phyloP scores from a whole-genome alignment of 1,139 yeast species.

The Geotrichum australiense region DNA sequence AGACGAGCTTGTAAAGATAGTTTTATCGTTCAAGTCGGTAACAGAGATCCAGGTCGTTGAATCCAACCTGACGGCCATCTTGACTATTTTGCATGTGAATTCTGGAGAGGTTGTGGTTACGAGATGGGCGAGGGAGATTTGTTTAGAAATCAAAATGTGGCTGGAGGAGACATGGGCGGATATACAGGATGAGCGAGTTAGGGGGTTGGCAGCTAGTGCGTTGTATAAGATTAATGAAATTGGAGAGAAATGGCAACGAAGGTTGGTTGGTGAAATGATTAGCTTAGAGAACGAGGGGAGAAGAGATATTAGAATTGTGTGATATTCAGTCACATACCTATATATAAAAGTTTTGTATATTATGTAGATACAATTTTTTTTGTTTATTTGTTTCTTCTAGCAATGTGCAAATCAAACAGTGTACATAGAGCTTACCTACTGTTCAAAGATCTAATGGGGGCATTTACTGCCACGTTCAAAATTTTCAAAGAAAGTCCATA shows the following conservation, averaged over 20 bases:
- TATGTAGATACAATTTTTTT: too few species aligned
- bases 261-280: slow-evolving; percentile 25
- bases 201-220: slow-evolving; percentile 47
- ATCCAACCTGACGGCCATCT: slow-evolving; percentile 14
- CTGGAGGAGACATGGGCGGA: slow-evolving; percentile 41
- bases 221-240: slow-evolving; percentile 38
- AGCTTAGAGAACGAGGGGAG: slow-evolving; percentile 19
- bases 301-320: slow-evolving; percentile 9
- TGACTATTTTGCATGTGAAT: slow-evolving; percentile 23
- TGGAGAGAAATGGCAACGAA: slow-evolving; percentile 26
- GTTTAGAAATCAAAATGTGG: slow-evolving; percentile 38
- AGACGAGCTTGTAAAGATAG: slow-evolving; percentile 43
- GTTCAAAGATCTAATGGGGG: too few species aligned
- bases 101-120: slow-evolving; percentile 38
- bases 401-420: too few species aligned
- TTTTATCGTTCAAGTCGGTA: slow-evolving; percentile 24
- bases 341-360: too few species aligned
- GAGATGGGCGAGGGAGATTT: slow-evolving; percentile 32
- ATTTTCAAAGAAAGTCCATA: too few species aligned
- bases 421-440: too few species aligned
- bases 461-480: too few species aligned
- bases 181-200: slow-evolving; percentile 37
- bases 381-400: too few species aligned
- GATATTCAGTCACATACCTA: too few species aligned
- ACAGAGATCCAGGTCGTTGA: slow-evolving; percentile 7